A percentile compares a stretch with the other conserved stretches of the same genome.
Conservation (phyloP, 495 filamentous ascomycete genomes). For the Podospora pseudoanserina region DNA sequence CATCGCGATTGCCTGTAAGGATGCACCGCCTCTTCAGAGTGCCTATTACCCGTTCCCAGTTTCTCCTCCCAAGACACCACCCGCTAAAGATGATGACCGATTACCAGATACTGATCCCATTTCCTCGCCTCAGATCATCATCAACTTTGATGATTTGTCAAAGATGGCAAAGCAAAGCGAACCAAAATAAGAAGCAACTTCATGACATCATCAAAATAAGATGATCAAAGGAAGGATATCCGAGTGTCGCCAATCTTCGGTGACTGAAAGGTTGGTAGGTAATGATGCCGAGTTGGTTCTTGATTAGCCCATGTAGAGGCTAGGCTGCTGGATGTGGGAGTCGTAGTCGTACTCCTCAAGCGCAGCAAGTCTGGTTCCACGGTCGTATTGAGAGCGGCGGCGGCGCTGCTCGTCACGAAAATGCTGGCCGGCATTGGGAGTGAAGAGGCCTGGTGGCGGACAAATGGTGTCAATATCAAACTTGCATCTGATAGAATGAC, state of each 20-base stretch:
- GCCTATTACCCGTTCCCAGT: slow-evolving; percentile 1
- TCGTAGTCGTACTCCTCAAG: slow-evolving; percentile 58
- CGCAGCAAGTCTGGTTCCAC: slow-evolving; percentile 60
- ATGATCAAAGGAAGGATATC: neutral
- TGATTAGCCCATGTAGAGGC: neutral
- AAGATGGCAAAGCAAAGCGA: slow-evolving; percentile 25
- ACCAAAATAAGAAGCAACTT: slow-evolving; percentile 8
- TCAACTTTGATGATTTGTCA: slow-evolving; percentile 23
- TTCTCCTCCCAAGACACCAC: slow-evolving; percentile 2
- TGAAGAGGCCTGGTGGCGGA: slow-evolving; percentile 57
- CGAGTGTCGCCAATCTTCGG: neutral
- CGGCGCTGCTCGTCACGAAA: slow-evolving; percentile 72
- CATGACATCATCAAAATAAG: slow-evolving; percentile 1
- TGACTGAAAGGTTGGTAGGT: neutral
- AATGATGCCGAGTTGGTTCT: neutral
- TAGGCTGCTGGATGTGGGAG: slow-evolving; percentile 30
- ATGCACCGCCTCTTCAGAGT: neutral
- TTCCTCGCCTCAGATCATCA: slow-evolving; percentile 1
- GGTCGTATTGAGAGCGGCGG: slow-evolving; percentile 72
- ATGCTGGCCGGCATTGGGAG: slow-evolving; percentile 67
- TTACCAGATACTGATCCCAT: slow-evolving; percentile 4
- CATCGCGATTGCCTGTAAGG: slow-evolving; percentile 13
- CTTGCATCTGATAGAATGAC: neutral
- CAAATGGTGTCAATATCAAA: neutral
- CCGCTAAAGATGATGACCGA: slow-evolving; percentile 6